Percentiles rank a stretch among this genome's conserved stretches.
phyloP scores from a whole-genome alignment of 2,329 filamentous ascomycete genomes.

The Neophaeococcomyces aloes region DNA sequence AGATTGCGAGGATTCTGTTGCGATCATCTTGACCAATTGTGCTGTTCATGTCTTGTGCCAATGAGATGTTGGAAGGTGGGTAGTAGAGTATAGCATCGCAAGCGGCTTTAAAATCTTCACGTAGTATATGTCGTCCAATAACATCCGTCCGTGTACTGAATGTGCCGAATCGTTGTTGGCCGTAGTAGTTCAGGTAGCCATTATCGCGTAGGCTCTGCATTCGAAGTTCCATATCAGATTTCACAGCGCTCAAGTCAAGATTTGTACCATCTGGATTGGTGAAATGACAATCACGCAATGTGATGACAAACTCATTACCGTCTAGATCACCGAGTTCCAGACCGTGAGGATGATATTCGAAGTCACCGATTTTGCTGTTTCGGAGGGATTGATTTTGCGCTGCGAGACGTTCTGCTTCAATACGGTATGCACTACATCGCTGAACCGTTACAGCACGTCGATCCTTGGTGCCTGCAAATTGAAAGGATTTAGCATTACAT shows the following conservation, averaged over 20 bases:
- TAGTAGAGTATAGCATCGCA: conserved; percentile 68
- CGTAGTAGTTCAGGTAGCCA: conserved; percentile 96
- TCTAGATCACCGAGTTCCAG: conserved; percentile 72
- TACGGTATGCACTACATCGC: conserved; percentile 57
- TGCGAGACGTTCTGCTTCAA: conserved; percentile 53
- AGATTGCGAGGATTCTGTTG: conserved; percentile 65
- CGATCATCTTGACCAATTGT: conserved; percentile 52
- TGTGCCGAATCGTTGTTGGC: conserved; percentile 91
- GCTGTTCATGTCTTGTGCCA: conserved; percentile 43
- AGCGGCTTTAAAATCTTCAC: conserved; percentile 69
- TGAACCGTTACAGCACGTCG: conserved; percentile 77
- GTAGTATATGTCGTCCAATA: conserved; percentile 72
- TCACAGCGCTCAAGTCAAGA: conserved; percentile 7
- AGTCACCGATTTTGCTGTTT: conserved; percentile 63
- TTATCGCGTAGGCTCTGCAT: conserved; percentile 51
- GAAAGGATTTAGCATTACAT: conserved; percentile 56
- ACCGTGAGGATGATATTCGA: conserved; percentile 59
- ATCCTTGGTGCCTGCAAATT: conserved; percentile 86
- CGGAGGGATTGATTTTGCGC: conserved; percentile 52
- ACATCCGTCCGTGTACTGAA: conserved; percentile 76
- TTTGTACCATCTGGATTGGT: conserved; percentile 29
- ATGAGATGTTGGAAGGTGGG: conserved; percentile 51
- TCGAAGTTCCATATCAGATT: conserved; percentile 28
- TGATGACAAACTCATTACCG: conserved; percentile 90
- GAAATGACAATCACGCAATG: conserved; percentile 66